A percentile compares a stretch with the other conserved stretches of the same genome.
Evolutionary conservation across 2,329 filamentous ascomycete species (phyloP).

Genomic region (Onygenales sp.): DNA sequence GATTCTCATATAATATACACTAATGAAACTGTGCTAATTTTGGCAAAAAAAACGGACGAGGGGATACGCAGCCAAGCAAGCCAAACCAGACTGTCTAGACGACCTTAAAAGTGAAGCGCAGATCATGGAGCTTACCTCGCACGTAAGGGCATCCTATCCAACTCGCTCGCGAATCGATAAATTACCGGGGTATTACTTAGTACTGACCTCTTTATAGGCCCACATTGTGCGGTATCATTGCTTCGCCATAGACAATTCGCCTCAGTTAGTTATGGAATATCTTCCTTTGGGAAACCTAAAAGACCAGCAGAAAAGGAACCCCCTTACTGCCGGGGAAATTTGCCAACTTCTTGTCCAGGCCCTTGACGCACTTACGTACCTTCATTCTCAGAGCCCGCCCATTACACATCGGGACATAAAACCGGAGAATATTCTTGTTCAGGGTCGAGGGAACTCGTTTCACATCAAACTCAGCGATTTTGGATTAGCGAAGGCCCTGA

Average conservation of each 20-base stretch:
- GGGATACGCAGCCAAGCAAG: slow-evolving; percentile 9
- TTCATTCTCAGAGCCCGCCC: slow-evolving; percentile 5
- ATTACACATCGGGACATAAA: slow-evolving; percentile 16
- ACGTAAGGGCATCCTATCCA: slow-evolving; percentile 5
- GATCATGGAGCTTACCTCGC: slow-evolving; percentile 8
- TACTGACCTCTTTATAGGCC: slow-evolving; percentile 1
- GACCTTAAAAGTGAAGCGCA: slow-evolving; percentile 5
- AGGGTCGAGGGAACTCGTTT: neutral
- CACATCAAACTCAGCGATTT: slow-evolving; percentile 12
- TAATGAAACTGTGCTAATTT: too few relatives aligned
- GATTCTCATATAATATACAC: too few relatives aligned
- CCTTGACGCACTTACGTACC: slow-evolving; percentile 8
- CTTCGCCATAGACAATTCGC: neutral
- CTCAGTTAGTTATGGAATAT: slow-evolving; percentile 7
- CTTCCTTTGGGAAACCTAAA: slow-evolving; percentile 1
- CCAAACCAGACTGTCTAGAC: neutral
- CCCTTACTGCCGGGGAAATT: neutral
- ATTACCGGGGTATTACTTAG: neutral
- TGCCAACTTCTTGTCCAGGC: slow-evolving; percentile 1
- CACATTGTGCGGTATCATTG: slow-evolving; percentile 7
- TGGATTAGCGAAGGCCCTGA: slow-evolving; percentile 6
- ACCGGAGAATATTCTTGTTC: slow-evolving; percentile 14
- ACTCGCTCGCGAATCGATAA: neutral
- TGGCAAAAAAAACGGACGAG: too few relatives aligned
- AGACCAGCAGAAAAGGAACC: neutral